Evolutionary conservation across 345 rosid genomes (phyloP).

Genomic region (Linum lewisii): DNA sequence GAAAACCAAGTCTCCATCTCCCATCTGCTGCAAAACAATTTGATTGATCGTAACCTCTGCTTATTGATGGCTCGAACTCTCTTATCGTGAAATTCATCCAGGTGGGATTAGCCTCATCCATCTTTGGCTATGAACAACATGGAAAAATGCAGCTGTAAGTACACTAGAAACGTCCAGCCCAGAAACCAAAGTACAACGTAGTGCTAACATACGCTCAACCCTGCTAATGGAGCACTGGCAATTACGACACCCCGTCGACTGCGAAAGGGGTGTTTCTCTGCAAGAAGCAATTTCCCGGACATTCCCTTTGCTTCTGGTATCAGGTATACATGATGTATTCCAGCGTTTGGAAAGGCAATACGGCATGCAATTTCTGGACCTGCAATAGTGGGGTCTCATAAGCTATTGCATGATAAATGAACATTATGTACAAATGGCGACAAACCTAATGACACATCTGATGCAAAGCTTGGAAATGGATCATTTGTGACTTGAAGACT

Average conservation of each 20-base stretch:
- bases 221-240: slow-evolving; percentile 58
- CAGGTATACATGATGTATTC: slow-evolving; percentile 43
- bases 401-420: background rate
- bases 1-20: slow-evolving; percentile 56
- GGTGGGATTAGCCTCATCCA: slow-evolving; percentile 44
- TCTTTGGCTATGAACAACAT: slow-evolving; percentile 35
- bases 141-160: background rate
- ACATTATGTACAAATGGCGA: slow-evolving; percentile 1
- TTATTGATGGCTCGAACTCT: slow-evolving; percentile 40
- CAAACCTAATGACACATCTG: slow-evolving; percentile 51
- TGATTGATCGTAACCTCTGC: slow-evolving; percentile 13
- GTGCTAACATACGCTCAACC: slow-evolving; percentile 35
- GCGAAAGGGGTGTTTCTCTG: slow-evolving; percentile 60
- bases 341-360: slow-evolving; percentile 49
- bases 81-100: slow-evolving; percentile 57
- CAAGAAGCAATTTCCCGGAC: slow-evolving; percentile 56
- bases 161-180: no score
- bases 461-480: slow-evolving; percentile 55
- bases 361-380: slow-evolving; percentile 51
- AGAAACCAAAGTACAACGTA: no score
- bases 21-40: slow-evolving; percentile 31
- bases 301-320: slow-evolving; percentile 34
- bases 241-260: slow-evolving; percentile 46
- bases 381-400: slow-evolving; percentile 20
- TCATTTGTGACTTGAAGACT: slow-evolving; percentile 20